Evolutionary conservation across 2,329 filamentous ascomycete species (phyloP), one percentile per base, ranked within the genome.

Genomic region (Lasiodiplodia theobromae): DNA sequence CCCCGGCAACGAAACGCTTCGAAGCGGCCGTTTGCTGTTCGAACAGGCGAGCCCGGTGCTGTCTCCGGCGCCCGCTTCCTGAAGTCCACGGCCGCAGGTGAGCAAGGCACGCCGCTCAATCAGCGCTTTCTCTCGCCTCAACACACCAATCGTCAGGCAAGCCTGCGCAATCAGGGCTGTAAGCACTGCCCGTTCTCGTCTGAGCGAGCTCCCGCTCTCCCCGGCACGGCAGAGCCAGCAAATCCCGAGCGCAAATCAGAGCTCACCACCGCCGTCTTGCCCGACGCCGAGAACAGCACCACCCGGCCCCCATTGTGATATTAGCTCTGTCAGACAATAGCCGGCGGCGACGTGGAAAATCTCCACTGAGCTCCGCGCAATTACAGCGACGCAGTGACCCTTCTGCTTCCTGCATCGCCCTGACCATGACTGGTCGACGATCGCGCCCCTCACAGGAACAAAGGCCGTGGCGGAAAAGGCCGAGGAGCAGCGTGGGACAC

Each of bases 1-100:
- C 8, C 31, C 34, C 54, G 37, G 54, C 34, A 63, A 53, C 60
- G 47, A 64, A 52, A 64, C 58, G 58, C 58, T 44, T 18, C 21
- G 58, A 37, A 51, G 57, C 57, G 57, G 51, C 54, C 37, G 18
- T 40, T 18, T 7, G 23, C 57, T 14, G 57, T 25, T 21, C 53
- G 53, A 37, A 28, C 56, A 10, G 23, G 23, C 40, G 7, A 4
- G 16, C 25, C 28, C 58, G 58, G 58, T 63, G 58, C 58, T 63
- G 58, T 49, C 58, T 63, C 58, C 58, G 58, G 25, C 56, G 34
- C 11, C 51, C 7, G 34, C 12, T 18, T 23, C n/a, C 34, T 4
- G 21, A n/a, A 12, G 23, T 21, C 31, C 23, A 21, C n/a, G 11
- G 34, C 31, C 37, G 23, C 58, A 28, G n/a, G 8, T 6, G 12